Evolutionary conservation across 192 early-diverging fungal species (phyloP).

Genomic region (Gaertneriomyces sp.): DNA sequence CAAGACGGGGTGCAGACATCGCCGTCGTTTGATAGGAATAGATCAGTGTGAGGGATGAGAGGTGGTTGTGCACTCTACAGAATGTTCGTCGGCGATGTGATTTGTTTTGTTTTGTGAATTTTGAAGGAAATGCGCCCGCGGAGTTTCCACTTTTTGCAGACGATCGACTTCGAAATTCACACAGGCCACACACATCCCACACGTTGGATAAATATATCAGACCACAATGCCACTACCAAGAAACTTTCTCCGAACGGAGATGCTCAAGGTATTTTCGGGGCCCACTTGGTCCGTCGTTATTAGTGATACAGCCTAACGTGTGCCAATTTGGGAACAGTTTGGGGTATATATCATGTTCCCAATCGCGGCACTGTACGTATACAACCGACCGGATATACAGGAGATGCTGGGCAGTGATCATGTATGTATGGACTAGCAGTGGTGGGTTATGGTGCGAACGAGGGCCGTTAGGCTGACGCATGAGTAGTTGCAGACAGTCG

Average conservation of each 20-base stretch:
- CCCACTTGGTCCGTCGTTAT: background rate
- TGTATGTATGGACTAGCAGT: background rate
- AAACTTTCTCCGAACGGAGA: constrained; percentile 22
- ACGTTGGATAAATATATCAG: too few species aligned
- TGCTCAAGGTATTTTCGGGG: constrained; percentile 12
- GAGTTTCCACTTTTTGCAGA: too few species aligned
- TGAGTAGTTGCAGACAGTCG: constrained; percentile 11
- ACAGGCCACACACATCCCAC: too few species aligned
- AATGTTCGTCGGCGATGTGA: too few species aligned
- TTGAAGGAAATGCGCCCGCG: too few species aligned
- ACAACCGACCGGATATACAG: constrained; percentile 29
- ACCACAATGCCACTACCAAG: constrained; percentile 12
- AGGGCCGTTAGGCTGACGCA: background rate
- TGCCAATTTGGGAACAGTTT: constrained; percentile 9
- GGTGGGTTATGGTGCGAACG: background rate
- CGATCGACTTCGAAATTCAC: too few species aligned
- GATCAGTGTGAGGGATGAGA: background rate
- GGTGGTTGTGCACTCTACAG: background rate
- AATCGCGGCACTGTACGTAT: constrained; percentile 22
- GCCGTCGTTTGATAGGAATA: background rate
- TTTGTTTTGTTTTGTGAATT: too few species aligned
- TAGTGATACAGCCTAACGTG: background rate
- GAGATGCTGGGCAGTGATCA: constrained; percentile 15
- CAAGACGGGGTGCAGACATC: constrained; percentile 18
- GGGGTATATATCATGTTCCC: constrained; percentile 30